These are phyloP conservation scores for Clavulina sp. DNA, from an alignment of 768 basidiomycete species.

Conservation along the genomic window DNA sequence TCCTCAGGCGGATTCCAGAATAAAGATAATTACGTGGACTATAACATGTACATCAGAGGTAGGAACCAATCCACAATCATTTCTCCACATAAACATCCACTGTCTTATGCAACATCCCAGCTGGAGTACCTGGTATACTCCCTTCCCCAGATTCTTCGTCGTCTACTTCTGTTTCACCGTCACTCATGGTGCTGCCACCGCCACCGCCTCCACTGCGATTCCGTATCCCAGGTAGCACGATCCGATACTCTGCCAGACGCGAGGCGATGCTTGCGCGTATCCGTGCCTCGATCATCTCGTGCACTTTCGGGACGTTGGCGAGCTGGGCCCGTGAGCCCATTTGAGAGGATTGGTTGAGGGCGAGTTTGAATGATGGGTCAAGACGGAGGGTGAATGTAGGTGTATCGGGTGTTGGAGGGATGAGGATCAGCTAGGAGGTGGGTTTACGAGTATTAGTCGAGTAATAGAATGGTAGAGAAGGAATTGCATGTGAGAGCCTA, in stretches of 20 bases:
- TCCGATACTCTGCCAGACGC: constrained; percentile 23
- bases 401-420: constrained; percentile 40
- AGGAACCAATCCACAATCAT: no score
- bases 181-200: no score
- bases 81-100: no score
- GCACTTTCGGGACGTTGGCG: constrained; percentile 91
- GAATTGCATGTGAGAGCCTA: constrained; percentile 8
- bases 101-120: no score
- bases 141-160: no score
- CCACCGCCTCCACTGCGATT: background rate
- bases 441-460: constrained; percentile 4
- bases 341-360: constrained; percentile 74
- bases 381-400: constrained; percentile 56
- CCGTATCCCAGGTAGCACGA: background rate
- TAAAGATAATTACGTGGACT: no score
- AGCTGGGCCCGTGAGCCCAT: constrained; percentile 96
- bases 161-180: no score
- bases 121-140: no score
- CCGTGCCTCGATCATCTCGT: constrained; percentile 82
- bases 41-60: no score
- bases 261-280: constrained; percentile 36
- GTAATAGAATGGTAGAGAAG: background rate
- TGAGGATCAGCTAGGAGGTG: constrained; percentile 35
- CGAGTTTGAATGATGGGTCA: constrained; percentile 71
- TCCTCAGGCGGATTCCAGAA: no score